phyloP scores from a whole-genome alignment of 306 rosid species.

The Medicago arabica region DNA sequence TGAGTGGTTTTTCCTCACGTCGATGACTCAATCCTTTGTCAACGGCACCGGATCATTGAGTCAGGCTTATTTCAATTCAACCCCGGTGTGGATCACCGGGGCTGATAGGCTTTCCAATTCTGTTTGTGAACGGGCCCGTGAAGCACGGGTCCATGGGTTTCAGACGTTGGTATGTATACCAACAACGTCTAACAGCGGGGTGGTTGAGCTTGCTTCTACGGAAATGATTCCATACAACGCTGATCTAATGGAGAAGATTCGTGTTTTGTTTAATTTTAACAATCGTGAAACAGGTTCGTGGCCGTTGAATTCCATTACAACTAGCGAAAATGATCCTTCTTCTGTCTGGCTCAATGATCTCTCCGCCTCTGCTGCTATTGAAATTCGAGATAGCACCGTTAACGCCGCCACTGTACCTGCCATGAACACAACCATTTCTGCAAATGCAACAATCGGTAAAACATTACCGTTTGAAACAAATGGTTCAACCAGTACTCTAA shows the following conservation, averaged over 20 bases:
- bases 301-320: slow-evolving; percentile 49
- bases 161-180: slow-evolving; percentile 90
- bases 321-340: slow-evolving; percentile 82
- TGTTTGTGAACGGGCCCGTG: slow-evolving; percentile 69
- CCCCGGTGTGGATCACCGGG: slow-evolving; percentile 74
- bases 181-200: slow-evolving; percentile 61
- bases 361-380: background rate
- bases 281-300: slow-evolving; percentile 61
- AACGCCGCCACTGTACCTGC: background rate
- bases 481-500: slow-evolving; percentile 50
- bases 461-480: slow-evolving; percentile 53
- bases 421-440: background rate
- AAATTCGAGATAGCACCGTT: background rate
- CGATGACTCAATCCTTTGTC: slow-evolving; percentile 87
- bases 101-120: slow-evolving; percentile 54
- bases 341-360: slow-evolving; percentile 80
- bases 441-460: background rate
- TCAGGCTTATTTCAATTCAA: slow-evolving; percentile 59
- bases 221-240: slow-evolving; percentile 61
- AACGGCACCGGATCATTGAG: slow-evolving; percentile 69
- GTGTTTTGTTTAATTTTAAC: slow-evolving; percentile 72
- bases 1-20: slow-evolving; percentile 91
- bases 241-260: slow-evolving; percentile 76
- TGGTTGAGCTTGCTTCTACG: slow-evolving; percentile 82
- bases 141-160: slow-evolving; percentile 66